Conservation (phyloP, 805 yeast species). For the Saccharomycopsis sp. region DNA sequence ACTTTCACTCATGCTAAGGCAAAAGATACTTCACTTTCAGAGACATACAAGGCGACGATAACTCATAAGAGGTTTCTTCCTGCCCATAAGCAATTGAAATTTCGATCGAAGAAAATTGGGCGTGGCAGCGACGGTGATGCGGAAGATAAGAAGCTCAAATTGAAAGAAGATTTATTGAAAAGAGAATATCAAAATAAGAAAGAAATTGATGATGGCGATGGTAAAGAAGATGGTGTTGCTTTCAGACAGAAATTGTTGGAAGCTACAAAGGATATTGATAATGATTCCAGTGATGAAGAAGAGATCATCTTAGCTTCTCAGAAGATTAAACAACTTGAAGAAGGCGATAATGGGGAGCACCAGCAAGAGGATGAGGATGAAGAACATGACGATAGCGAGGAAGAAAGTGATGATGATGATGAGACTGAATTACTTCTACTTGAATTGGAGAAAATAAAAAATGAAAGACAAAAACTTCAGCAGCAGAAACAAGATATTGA, state of each 20-base stretch:
- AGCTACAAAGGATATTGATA: neutral
- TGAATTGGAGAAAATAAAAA: slow-evolving; percentile 9
- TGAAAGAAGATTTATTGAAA: slow-evolving; percentile 8
- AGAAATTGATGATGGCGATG: neutral
- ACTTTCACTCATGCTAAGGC: slow-evolving; percentile 22
- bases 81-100: slow-evolving; percentile 19
- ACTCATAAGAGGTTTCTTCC: slow-evolving; percentile 19
- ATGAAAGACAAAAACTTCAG: slow-evolving; percentile 1
- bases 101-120: slow-evolving; percentile 3
- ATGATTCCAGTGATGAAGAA: slow-evolving; percentile 2
- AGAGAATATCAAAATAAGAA: slow-evolving; percentile 5
- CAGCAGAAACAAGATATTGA: slow-evolving; percentile 7
- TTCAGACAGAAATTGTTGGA: neutral
- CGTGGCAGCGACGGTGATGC: neutral
- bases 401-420: slow-evolving; percentile 5
- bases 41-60: slow-evolving; percentile 13
- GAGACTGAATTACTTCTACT: slow-evolving; percentile 4
- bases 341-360: neutral
- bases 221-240: neutral
- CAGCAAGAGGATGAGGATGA: neutral
- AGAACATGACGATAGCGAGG: neutral
- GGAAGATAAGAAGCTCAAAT: neutral
- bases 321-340: neutral
- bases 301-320: neutral
- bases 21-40: slow-evolving; percentile 14